Evolutionary conservation across 768 basidiomycete species (phyloP).

Genomic region (Trametes coccinea): DNA sequence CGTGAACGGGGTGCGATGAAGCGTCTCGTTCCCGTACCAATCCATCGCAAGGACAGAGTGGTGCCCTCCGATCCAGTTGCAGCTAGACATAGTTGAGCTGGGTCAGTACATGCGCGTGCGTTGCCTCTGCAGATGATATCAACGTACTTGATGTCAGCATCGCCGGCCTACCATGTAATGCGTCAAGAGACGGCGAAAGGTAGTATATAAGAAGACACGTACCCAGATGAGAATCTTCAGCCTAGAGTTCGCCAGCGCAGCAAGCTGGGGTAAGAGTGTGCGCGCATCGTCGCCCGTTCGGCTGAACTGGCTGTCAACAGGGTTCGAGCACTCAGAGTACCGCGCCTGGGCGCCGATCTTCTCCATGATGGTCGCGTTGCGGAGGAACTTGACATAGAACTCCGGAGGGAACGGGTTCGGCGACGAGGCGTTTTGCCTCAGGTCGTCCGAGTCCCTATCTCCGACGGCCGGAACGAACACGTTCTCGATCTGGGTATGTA

Average conservation of each 20-base stretch:
- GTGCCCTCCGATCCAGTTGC: slow-evolving; percentile 43
- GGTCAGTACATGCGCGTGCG: too few relatives aligned
- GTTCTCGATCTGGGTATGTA: slow-evolving; percentile 40
- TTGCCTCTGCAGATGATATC: too few relatives aligned
- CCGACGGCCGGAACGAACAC: slow-evolving; percentile 54
- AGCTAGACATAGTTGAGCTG: slow-evolving; percentile 19
- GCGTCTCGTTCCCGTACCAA: slow-evolving; percentile 45
- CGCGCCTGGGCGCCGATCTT: slow-evolving; percentile 50
- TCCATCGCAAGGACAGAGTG: slow-evolving; percentile 44
- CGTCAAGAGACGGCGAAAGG: slow-evolving; percentile 20
- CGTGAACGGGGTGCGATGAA: slow-evolving; percentile 43
- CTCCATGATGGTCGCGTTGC: slow-evolving; percentile 35
- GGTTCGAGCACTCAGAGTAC: slow-evolving; percentile 51
- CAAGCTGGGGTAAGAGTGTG: slow-evolving; percentile 51
- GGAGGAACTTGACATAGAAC: slow-evolving; percentile 52
- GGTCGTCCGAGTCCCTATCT: slow-evolving; percentile 53
- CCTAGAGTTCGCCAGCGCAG: slow-evolving; percentile 44
- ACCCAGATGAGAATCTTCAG: slow-evolving; percentile 45
- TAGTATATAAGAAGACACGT: slow-evolving; percentile 21
- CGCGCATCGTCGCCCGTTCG: slow-evolving; percentile 64
- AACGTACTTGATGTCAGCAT: slow-evolving; percentile 37
- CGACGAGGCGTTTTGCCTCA: slow-evolving; percentile 54
- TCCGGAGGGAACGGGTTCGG: slow-evolving; percentile 51
- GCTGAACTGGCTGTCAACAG: slow-evolving; percentile 43
- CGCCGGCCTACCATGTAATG: slow-evolving; percentile 42